phyloP scores from a whole-genome alignment of 2,329 filamentous ascomycete species.

The Zymoseptoria pseudotritici region DNA sequence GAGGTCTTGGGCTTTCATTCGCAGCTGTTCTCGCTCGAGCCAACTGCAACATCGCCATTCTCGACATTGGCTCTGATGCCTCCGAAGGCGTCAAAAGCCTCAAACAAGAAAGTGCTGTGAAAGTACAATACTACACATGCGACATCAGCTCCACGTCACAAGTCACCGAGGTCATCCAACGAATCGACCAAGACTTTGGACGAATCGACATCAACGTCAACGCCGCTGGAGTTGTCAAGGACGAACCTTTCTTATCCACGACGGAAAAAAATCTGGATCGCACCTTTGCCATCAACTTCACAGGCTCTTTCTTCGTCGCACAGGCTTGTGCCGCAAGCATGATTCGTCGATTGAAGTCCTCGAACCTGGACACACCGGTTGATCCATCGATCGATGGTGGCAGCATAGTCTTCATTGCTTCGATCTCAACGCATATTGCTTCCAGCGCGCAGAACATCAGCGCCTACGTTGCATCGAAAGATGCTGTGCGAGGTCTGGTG shows the following conservation, averaged over 20 bases:
- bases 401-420: constrained; percentile 25
- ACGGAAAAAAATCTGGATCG: constrained; percentile 16
- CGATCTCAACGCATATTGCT: constrained; percentile 23
- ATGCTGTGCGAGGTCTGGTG: constrained; percentile 19
- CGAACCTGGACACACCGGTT: constrained; percentile 25
- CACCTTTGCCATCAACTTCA: constrained; percentile 20
- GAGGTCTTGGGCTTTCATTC: constrained; percentile 33
- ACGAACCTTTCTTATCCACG: constrained; percentile 24
- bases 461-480: constrained; percentile 23
- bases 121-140: constrained; percentile 5
- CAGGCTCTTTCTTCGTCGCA: constrained; percentile 20
- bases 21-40: constrained; percentile 3
- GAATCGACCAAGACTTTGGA: constrained; percentile 4
- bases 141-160: constrained; percentile 5
- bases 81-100: constrained; percentile 1
- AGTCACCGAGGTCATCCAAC: constrained; percentile 3
- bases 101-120: background rate
- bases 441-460: constrained; percentile 21
- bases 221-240: constrained; percentile 24
- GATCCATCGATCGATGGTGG: constrained; percentile 9
- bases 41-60: constrained; percentile 2
- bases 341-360: constrained; percentile 4
- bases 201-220: constrained; percentile 16
- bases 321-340: constrained; percentile 25
- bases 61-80: constrained; percentile 1